Evolutionary conservation across 2,329 filamentous ascomycete genomes (phyloP), one percentile per base, ranked within the genome.

Genomic region (Rutstroemia sp.): DNA sequence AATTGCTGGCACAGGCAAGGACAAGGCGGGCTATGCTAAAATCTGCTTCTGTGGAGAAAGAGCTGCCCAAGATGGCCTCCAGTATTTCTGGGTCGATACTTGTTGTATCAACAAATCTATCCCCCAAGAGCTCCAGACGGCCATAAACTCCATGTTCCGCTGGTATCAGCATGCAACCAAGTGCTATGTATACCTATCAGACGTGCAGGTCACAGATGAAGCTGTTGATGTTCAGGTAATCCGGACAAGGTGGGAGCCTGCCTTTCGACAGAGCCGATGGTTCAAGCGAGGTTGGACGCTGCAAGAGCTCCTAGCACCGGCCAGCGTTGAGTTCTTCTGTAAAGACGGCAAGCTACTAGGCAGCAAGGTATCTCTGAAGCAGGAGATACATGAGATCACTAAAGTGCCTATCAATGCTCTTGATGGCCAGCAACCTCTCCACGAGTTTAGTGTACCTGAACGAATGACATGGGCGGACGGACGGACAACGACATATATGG

Each of bases 391-490:
- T 16, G 14, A 5, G n/a, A 23, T 47, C 14, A 47, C 44, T 14
- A 7, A 14, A 7, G 3, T 47, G 5, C 44, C 44, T 4, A 23
- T 47, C 44, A 5, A 47, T 8, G 44, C 44, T 5, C 44, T 47
- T 1, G 6, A 14, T 2, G 44, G n/a, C 9, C 27, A 30, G 12
- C 7, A 47, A 9, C 44, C n/a, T 16, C 8, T 47, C 16, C 21
- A 12, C 27, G 4, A 17, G 14, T 47, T 47, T 10, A 47, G 44
- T 9, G 14, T 47, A 5, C 7, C 16, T 21, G 44, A 47, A 27
- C 44, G 44, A 2, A 51, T 51, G 71, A 70, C 69, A 0, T 75
- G 73, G 73, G 73, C 73, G 1, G 64, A 69, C 0, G 51, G 61
- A 5, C 65, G 73, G 0, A 17, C 61, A 1, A 73, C 73, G 0